These are phyloP conservation scores for Loxodes magnus DNA, from an alignment of 73 alveolate genomes.

Conservation along the genomic window DNA sequence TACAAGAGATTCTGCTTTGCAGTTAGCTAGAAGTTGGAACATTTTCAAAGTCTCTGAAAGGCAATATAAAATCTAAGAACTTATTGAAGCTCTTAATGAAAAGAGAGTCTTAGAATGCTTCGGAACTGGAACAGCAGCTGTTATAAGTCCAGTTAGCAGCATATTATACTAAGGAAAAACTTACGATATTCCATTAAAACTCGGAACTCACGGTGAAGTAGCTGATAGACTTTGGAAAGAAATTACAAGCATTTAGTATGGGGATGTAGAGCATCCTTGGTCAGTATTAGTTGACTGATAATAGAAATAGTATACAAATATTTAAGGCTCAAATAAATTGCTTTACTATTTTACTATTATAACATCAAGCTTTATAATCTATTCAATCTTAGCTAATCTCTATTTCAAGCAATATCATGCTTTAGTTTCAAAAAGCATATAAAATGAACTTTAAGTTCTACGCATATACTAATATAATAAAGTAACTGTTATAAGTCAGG, in stretches of 20 bases:
- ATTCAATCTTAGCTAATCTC: too few species aligned
- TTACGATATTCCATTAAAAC: constrained; percentile 21
- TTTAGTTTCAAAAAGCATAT: too few species aligned
- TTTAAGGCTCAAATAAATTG: too few species aligned
- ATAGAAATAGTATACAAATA: too few species aligned
- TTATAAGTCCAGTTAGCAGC: constrained; percentile 13
- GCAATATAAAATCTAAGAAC: constrained; percentile 17
- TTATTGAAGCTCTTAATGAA: constrained; percentile 24
- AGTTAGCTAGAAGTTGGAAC: constrained; percentile 12
- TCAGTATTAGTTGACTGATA: neutral
- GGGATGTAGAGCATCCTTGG: constrained; percentile 5
- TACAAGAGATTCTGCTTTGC: constrained; percentile 23
- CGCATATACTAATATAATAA: too few species aligned
- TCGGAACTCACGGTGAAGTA: neutral
- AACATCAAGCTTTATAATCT: too few species aligned
- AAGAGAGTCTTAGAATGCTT: constrained; percentile 29
- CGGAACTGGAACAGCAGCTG: constrained; percentile 29
- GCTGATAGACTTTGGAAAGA: neutral
- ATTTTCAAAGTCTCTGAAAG: constrained; percentile 21
- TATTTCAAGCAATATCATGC: too few species aligned
- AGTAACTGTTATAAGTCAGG: too few species aligned
- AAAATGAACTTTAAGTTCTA: too few species aligned
- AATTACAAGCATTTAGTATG: neutral
- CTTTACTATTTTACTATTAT: too few species aligned
- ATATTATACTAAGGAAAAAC: constrained; percentile 14